These are phyloP conservation scores for Plantago elongata DNA, from an alignment of 257 asterid species.

Conservation along the genomic window DNA sequence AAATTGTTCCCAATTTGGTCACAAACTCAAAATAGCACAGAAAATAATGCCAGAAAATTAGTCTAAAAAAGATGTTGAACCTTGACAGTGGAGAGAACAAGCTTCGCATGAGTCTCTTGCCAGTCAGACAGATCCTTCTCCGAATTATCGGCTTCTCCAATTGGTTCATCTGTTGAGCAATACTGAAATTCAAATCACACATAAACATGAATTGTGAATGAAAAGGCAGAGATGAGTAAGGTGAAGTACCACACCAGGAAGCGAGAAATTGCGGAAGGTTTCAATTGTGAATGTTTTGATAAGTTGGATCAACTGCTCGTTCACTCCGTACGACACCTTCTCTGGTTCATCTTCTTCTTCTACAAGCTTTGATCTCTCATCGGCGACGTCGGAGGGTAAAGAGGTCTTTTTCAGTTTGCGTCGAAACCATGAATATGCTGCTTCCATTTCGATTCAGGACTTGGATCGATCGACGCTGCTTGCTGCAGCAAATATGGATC, in stretches of 20 bases:
- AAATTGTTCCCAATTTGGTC: neutral
- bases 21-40: neutral
- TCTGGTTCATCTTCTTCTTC: constrained; percentile 27
- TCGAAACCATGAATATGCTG: constrained; percentile 58
- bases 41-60: neutral
- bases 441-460: constrained; percentile 40
- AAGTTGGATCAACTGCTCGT: constrained; percentile 52
- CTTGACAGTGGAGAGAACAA: constrained; percentile 70
- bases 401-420: constrained; percentile 41
- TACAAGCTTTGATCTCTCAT: neutral
- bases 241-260: constrained; percentile 38
- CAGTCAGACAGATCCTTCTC: constrained; percentile 79
- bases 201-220: constrained; percentile 4
- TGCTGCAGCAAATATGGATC: too few species aligned
- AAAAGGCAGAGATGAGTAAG: neutral
- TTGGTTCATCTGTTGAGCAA: constrained; percentile 40
- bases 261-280: constrained; percentile 58
- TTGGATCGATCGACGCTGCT: too few species aligned
- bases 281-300: constrained; percentile 63
- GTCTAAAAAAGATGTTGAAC: constrained; percentile 23
- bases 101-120: constrained; percentile 86
- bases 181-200: constrained; percentile 13
- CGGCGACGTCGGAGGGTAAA: constrained; percentile 21
- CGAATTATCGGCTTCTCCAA: constrained; percentile 23
- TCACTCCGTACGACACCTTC: constrained; percentile 53